A percentile compares a stretch with the other conserved stretches of the same genome.
phyloP scores from a whole-genome alignment of 2,329 filamentous ascomycete genomes.

The Ophiostoma himal-ulmi region DNA sequence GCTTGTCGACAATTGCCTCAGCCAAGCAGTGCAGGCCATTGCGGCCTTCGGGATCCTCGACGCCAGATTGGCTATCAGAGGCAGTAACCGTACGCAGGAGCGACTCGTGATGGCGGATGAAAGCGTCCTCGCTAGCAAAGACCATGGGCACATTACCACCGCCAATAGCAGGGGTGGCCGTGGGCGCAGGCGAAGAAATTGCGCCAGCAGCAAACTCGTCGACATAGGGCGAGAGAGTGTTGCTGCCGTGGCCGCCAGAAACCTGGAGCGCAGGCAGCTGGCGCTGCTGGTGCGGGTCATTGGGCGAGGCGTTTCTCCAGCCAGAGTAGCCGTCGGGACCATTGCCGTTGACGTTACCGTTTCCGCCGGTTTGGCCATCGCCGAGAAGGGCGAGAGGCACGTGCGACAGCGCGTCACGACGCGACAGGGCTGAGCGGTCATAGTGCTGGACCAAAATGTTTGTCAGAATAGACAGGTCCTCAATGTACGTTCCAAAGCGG shows the following conservation, averaged over 20 bases:
- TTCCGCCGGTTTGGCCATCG: neutral
- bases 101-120: constrained; percentile 33
- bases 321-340: neutral
- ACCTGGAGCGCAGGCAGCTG: constrained; percentile 16
- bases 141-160: constrained; percentile 23
- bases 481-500: constrained; percentile 34
- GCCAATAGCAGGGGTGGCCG: constrained; percentile 15
- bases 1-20: constrained; percentile 43
- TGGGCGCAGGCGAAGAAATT: constrained; percentile 12
- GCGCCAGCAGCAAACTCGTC: constrained; percentile 19
- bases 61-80: constrained; percentile 32
- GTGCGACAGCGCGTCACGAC: constrained; percentile 47
- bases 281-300: constrained; percentile 13
- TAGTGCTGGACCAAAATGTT: constrained; percentile 36
- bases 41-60: constrained; percentile 44
- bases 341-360: neutral
- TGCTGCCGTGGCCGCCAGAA: constrained; percentile 5
- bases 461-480: constrained; percentile 30
- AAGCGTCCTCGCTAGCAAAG: constrained; percentile 27
- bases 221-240: constrained; percentile 23
- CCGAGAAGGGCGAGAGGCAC: constrained; percentile 28
- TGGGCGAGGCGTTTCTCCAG: constrained; percentile 16
- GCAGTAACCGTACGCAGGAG: constrained; percentile 37
- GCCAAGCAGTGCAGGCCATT: constrained; percentile 57
- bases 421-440: constrained; percentile 32